These are phyloP conservation scores for Soucietia sequanensis DNA, from an alignment of 805 yeast species.

Conservation along the genomic window DNA sequence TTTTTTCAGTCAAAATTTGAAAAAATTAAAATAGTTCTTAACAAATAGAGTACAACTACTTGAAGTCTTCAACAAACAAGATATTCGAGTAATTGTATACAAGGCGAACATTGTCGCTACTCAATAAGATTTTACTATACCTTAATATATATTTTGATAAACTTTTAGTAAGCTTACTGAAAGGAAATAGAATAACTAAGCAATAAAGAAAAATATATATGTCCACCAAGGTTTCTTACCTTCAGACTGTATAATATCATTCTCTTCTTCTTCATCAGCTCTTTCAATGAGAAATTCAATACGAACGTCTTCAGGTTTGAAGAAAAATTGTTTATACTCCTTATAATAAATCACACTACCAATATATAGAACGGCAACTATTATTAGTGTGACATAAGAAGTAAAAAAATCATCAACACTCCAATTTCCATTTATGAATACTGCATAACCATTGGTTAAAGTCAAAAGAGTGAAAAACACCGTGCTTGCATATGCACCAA, in stretches of 20 bases:
- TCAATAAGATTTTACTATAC: too few species aligned
- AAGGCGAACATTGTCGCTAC: not conserved
- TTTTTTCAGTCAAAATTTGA: too few species aligned
- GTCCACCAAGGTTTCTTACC: conserved; percentile 2
- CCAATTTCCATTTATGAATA: conserved; percentile 3
- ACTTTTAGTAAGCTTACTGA: too few species aligned
- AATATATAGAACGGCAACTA: conserved; percentile 2
- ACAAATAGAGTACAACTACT: too few species aligned
- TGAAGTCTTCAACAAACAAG: too few species aligned
- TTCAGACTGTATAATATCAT: not conserved
- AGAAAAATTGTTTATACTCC: conserved; percentile 3
- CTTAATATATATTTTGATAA: too few species aligned
- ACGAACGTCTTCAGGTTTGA: conserved; percentile 5
- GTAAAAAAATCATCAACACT: conserved; percentile 4
- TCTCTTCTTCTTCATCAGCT: conserved; percentile 5
- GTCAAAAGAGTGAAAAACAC: conserved; percentile 45
- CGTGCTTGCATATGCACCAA: conserved; percentile 48
- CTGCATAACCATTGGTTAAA: conserved; percentile 59
- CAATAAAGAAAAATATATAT: conserved; percentile 1
- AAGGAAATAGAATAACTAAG: not conserved
- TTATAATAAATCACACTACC: not conserved
- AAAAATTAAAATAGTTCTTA: too few species aligned
- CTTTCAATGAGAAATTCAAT: conserved; percentile 2
- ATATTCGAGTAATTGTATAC: too few species aligned
- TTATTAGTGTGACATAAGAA: conserved; percentile 4